Evolutionary conservation across 805 yeast genomes (phyloP).

Genomic region (Candida ovalis): DNA sequence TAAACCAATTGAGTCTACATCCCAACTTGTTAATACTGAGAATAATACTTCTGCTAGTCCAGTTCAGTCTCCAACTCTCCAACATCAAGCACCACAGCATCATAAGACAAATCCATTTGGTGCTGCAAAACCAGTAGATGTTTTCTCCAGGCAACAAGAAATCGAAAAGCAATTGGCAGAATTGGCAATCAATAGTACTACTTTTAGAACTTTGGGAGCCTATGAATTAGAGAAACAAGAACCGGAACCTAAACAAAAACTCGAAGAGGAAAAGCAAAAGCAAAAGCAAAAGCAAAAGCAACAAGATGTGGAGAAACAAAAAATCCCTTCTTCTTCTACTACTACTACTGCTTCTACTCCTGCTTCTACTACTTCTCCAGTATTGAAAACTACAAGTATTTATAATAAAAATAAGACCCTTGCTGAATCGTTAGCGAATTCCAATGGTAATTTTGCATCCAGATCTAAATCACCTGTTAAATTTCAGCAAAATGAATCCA

Average conservation of each 20-base stretch:
- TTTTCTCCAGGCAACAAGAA: slow-evolving; percentile 59
- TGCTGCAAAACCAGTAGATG: slow-evolving; percentile 80
- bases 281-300: not conserved
- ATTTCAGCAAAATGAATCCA: not conserved
- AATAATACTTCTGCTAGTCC: slow-evolving; percentile 5
- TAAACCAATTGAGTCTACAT: not conserved
- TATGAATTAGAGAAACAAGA: slow-evolving; percentile 17
- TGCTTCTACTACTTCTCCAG: slow-evolving; percentile 1
- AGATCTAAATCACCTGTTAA: not conserved
- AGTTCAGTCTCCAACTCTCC: too few relatives aligned
- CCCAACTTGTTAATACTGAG: not conserved
- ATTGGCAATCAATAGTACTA: slow-evolving; percentile 44
- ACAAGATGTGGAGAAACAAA: not conserved
- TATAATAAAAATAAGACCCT: not conserved
- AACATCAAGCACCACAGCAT: slow-evolving; percentile 18
- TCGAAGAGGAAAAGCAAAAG: not conserved
- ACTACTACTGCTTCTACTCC: not conserved
- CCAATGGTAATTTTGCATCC: not conserved
- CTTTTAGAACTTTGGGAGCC: slow-evolving; percentile 29
- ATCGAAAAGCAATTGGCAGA: slow-evolving; percentile 47
- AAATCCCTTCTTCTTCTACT: slow-evolving; percentile 1
- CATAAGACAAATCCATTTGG: slow-evolving; percentile 71
- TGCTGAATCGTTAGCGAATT: not conserved
- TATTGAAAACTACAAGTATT: not conserved
- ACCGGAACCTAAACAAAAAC: slow-evolving; percentile 4